Conservation (phyloP, 2,329 filamentous ascomycete species). For the Fusarium verrucosum region DNA sequence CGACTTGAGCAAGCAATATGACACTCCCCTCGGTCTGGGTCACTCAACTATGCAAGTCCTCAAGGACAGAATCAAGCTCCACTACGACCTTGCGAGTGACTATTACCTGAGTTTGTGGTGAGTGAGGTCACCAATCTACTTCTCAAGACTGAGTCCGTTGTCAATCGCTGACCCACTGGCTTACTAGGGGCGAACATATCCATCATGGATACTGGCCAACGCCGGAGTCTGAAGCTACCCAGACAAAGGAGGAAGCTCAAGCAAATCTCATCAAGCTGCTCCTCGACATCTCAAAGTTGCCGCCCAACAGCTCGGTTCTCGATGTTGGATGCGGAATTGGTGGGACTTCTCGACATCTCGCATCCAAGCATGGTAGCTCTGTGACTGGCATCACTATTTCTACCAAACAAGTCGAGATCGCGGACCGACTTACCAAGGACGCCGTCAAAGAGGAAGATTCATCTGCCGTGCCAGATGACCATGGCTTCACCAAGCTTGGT, state of each 20-base stretch:
- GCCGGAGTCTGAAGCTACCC: slow-evolving; percentile 53
- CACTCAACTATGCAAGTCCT: slow-evolving; percentile 60
- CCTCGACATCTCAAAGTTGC: slow-evolving; percentile 51
- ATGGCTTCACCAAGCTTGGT: slow-evolving; percentile 53
- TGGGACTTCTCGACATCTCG: slow-evolving; percentile 66
- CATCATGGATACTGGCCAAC: slow-evolving; percentile 70
- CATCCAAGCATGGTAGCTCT: slow-evolving; percentile 58
- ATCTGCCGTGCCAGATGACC: slow-evolving; percentile 29
- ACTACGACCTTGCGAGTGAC: slow-evolving; percentile 69
- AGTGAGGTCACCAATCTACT: not conserved
- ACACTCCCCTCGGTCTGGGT: slow-evolving; percentile 56
- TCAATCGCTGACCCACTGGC: slow-evolving; percentile 3
- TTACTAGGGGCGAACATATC: slow-evolving; percentile 67
- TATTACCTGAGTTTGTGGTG: slow-evolving; percentile 71
- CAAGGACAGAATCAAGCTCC: slow-evolving; percentile 67
- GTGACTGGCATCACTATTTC: slow-evolving; percentile 71
- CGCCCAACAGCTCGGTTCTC: slow-evolving; percentile 51
- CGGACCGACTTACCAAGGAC: slow-evolving; percentile 57
- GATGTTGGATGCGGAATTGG: slow-evolving; percentile 70
- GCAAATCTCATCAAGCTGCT: slow-evolving; percentile 65
- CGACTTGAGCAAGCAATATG: slow-evolving; percentile 56
- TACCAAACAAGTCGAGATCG: slow-evolving; percentile 66
- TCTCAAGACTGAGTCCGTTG: not conserved
- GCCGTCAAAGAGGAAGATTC: slow-evolving; percentile 39
- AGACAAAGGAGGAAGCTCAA: slow-evolving; percentile 67